Percentiles rank a stretch among this genome's conserved stretches.
Conservation (phyloP, 2,329 filamentous ascomycete species). For the Phaeosphaeriaceae sp. region DNA sequence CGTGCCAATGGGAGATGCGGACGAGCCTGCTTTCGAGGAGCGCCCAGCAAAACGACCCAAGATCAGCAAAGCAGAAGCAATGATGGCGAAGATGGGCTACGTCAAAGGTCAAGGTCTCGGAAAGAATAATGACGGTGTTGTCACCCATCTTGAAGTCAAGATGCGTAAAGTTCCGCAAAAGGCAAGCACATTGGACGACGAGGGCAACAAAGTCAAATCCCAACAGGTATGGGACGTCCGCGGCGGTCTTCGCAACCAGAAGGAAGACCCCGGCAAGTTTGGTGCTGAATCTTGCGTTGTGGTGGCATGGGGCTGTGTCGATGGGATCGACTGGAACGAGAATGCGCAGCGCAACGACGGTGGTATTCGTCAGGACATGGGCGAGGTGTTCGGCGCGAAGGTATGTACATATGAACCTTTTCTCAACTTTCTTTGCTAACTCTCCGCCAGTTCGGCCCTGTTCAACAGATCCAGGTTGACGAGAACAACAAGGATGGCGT, state of each 20-base stretch:
- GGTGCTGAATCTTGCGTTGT: conserved; percentile 79
- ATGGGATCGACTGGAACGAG: conserved; percentile 79
- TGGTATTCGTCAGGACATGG: conserved; percentile 88
- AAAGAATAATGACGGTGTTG: conserved; percentile 80
- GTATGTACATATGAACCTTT: conserved; percentile 46
- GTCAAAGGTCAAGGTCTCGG: conserved; percentile 86
- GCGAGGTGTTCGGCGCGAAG: conserved; percentile 88
- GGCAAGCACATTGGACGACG: conserved; percentile 30
- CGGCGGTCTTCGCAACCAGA: conserved; percentile 65
- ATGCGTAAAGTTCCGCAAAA: conserved; percentile 28
- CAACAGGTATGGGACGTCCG: conserved; percentile 72
- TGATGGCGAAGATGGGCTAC: conserved; percentile 96
- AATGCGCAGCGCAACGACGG: conserved; percentile 71
- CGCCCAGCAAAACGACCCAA: conserved; percentile 49
- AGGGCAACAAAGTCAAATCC: conserved; percentile 59
- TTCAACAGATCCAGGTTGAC: conserved; percentile 77
- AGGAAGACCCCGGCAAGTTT: conserved; percentile 45
- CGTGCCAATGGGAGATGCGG: conserved; percentile 14
- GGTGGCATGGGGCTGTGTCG: conserved; percentile 82
- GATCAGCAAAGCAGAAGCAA: conserved; percentile 69
- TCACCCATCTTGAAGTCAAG: conserved; percentile 77
- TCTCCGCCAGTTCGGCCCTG: conserved; percentile 72
- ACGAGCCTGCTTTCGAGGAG: conserved; percentile 39
- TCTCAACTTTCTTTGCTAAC: neutral
- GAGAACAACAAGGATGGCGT: conserved; percentile 64